Conservation (phyloP, 1,139 yeast species). For the Kluyveromyces sp. region DNA sequence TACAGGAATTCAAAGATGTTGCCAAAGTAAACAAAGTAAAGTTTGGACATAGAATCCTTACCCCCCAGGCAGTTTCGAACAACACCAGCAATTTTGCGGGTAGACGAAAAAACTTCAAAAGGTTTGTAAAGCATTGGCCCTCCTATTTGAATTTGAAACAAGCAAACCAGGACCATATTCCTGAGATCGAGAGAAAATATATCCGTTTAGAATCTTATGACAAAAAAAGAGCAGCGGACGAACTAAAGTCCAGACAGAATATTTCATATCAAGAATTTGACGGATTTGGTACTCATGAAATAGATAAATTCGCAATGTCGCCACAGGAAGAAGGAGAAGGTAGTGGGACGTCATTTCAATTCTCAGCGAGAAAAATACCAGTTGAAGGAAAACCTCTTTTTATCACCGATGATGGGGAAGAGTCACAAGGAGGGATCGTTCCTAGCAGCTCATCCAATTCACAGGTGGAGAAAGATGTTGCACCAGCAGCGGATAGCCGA, state of each 20-base stretch:
- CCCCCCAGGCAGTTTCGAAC: conserved; percentile 1
- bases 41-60: conserved; percentile 10
- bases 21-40: conserved; percentile 29
- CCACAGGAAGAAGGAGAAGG: conserved; percentile 1
- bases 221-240: conserved; percentile 3
- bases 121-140: conserved; percentile 31
- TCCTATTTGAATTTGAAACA: conserved; percentile 6
- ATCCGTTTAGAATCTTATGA: conserved; percentile 2
- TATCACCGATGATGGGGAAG: conserved; percentile 3
- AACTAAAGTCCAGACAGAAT: too few relatives aligned
- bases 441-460: too few relatives aligned
- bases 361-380: conserved; percentile 3
- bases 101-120: conserved; percentile 34
- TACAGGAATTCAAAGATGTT: conserved; percentile 26
- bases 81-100: conserved; percentile 22
- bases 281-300: too few relatives aligned
- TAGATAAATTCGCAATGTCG: too few relatives aligned
- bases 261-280: too few relatives aligned
- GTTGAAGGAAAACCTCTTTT: background rate
- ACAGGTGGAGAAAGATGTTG: too few relatives aligned
- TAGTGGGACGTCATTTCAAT: conserved; percentile 11
- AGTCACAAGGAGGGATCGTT: conserved; percentile 14
- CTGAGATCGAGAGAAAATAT: background rate
- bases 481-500: background rate
- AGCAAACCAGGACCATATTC: background rate